A percentile compares a stretch with the other conserved stretches of the same genome.
Conservation (phyloP, 2,329 filamentous ascomycete genomes). For the Colletotrichum karsti region DNA sequence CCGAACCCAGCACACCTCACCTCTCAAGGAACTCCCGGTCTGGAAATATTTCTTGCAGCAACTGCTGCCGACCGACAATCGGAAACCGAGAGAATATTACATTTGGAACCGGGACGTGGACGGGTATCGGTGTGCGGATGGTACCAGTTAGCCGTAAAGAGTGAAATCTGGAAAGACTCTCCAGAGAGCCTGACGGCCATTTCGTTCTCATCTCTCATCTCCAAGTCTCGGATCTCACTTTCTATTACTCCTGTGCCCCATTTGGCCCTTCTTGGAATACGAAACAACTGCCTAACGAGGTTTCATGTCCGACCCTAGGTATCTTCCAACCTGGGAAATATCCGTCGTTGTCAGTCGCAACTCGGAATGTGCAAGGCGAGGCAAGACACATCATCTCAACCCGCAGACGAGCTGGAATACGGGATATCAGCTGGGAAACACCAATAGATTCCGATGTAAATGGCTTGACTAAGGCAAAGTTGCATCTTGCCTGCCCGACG, state of each 20-base stretch:
- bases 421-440: neutral
- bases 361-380: neutral
- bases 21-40: neutral
- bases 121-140: too few species aligned
- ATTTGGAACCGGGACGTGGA: too few species aligned
- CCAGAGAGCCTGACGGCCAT: too few species aligned
- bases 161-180: too few species aligned
- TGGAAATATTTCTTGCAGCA: neutral
- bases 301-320: constrained; percentile 1
- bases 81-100: neutral
- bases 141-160: too few species aligned
- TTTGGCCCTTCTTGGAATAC: neutral
- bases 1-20: neutral
- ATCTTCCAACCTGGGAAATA: neutral
- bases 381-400: neutral
- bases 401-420: neutral
- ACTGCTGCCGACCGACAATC: constrained; percentile 1
- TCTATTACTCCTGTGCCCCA: neutral
- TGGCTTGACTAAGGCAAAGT: constrained; percentile 1
- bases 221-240: neutral
- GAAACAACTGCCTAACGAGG: constrained; percentile 18
- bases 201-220: neutral
- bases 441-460: neutral
- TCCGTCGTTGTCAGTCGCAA: neutral
- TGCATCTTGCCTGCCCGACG: neutral